Conservation (phyloP, 768 basidiomycete species). For the Imleria badia region DNA sequence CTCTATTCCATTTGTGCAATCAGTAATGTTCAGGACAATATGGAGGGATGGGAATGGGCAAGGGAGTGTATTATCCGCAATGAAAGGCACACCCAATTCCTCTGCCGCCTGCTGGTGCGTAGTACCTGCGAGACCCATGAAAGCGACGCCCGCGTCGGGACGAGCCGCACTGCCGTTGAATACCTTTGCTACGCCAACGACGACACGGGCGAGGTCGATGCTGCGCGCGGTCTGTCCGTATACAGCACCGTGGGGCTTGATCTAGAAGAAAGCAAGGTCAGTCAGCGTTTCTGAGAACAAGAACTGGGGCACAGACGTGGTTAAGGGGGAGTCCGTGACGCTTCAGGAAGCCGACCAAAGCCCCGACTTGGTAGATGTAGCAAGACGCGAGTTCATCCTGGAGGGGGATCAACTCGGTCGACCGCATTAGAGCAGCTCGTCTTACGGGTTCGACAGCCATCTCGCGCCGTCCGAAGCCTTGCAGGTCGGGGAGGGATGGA, state of each 20-base stretch:
- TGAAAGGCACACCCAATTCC: conserved; percentile 56
- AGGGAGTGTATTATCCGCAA: conserved; percentile 45
- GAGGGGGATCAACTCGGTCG: neutral
- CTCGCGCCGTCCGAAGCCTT: conserved; percentile 66
- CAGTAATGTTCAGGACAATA: neutral
- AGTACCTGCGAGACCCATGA: conserved; percentile 65
- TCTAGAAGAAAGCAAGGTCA: conserved; percentile 29
- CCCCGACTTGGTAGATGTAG: conserved; percentile 69
- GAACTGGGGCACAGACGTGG: conserved; percentile 42
- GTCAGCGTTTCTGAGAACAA: neutral
- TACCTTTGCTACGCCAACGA: conserved; percentile 51
- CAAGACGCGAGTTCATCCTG: conserved; percentile 57
- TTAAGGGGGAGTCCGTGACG: conserved; percentile 50
- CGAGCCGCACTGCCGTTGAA: conserved; percentile 36
- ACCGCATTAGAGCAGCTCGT: neutral
- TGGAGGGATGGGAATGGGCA: neutral
- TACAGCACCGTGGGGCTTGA: conserved; percentile 62
- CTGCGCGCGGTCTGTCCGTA: conserved; percentile 61
- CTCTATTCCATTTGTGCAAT: conserved; percentile 37
- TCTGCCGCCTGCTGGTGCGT: conserved; percentile 57
- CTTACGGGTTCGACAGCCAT: conserved; percentile 60
- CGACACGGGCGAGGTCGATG: conserved; percentile 53
- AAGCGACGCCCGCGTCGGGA: conserved; percentile 39
- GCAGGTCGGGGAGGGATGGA: conserved; percentile 58
- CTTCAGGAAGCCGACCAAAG: conserved; percentile 58